phyloP scores from a whole-genome alignment of 148 eudicot genomes.

The Fagopyrum esculentum region DNA sequence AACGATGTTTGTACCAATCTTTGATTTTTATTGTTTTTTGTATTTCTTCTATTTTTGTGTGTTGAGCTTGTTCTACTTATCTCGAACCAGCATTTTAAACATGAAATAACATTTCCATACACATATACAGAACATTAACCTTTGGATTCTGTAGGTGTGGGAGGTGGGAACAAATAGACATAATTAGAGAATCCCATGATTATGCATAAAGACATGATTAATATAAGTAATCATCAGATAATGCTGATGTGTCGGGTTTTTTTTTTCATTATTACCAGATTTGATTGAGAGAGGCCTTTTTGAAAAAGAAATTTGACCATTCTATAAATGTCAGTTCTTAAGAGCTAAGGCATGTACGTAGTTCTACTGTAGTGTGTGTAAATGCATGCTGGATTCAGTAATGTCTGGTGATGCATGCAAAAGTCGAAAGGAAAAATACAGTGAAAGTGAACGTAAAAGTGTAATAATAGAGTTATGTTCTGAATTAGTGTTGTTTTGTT shows the following conservation, averaged over 20 bases:
- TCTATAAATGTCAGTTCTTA: not conserved
- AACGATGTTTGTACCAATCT: too few relatives aligned
- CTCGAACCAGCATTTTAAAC: not conserved
- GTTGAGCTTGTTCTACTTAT: not conserved
- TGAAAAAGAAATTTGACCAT: not conserved
- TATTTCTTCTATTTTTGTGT: not conserved
- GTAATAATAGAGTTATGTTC: too few relatives aligned
- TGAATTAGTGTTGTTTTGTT: too few relatives aligned
- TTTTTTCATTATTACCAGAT: not conserved
- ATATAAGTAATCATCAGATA: not conserved
- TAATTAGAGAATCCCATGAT: not conserved
- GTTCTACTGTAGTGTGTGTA: not conserved
- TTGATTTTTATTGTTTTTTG: not conserved
- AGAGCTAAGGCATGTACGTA: not conserved
- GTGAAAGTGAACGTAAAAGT: too few relatives aligned
- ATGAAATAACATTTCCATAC: too few relatives aligned
- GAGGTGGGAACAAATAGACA: not conserved
- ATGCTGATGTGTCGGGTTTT: not conserved
- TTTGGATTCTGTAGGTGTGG: not conserved
- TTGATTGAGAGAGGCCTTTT: not conserved
- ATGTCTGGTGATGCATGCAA: too few relatives aligned
- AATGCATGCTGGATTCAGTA: too few relatives aligned
- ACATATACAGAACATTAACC: not conserved
- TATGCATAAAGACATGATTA: not conserved
- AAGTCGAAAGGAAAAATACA: too few relatives aligned